Base-by-base conservation (phyloP, 495 filamentous ascomycete species). In the Aspergillus asperescens region DNA sequence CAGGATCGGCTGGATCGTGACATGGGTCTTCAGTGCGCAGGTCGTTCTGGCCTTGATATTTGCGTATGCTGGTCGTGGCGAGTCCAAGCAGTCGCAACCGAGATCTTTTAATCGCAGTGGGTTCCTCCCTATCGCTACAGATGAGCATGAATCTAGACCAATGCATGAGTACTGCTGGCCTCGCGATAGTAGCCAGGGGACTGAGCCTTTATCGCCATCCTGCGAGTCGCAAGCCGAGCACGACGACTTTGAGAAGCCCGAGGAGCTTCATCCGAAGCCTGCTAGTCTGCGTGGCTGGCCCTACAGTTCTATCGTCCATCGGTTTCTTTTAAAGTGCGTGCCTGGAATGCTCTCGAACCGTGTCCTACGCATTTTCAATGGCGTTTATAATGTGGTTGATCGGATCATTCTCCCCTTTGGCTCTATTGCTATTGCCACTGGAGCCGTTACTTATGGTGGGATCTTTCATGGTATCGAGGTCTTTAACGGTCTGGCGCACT, bases 401-500 rank as follows among this genome's bases (percentile, higher is more conserved):
- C 72, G 82, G 8, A 63, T 80, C 13, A 79, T 88, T 43, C 61
- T 89, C 29, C 69, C 81, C 0, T 72, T 87, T 32, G 86, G 83
- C 6, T 90, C 86, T 56, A 55, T 77, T 22, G 81, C 78, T 16
- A 62, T 89, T n/a, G 64, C 70, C 7, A 81, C 80, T 7, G 87
- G 87, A n/a, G 73, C 72, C 15, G 78, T 88, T 20, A 79, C 82
- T 7, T 89, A 85, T 53, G 80, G 81, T 25, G 87, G 87, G 32
- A 4, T 13, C 6, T 50, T 79, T 89, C 46, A 84, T 85, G 63
- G 81, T 84, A 73, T 73, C 25, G 71, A 77, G 16, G 69, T 94
- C 41, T 92, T 95, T 76, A 91, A 86, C 60, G 89, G 90, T 4
- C 74, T 95, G 31, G 92, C 93, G 29, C 93, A 96, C 67, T 94